Evolutionary conservation across 2,329 filamentous ascomycete genomes (phyloP).

Genomic region (Pseudopyrenochaeta lycopersici): DNA sequence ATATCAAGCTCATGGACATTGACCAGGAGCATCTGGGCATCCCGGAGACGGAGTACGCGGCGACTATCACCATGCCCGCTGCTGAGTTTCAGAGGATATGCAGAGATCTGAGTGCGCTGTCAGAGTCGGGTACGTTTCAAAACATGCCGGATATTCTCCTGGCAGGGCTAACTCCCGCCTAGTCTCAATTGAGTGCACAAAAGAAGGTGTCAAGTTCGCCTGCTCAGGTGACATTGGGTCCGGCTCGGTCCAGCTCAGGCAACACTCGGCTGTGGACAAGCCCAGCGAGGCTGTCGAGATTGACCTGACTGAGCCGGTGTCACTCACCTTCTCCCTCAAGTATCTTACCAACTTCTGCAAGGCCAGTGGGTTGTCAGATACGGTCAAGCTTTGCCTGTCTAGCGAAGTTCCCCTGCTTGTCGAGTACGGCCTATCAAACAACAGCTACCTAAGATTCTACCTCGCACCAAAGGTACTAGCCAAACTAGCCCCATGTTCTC

Average conservation of each 20-base stretch:
- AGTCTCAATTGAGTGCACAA: slow-evolving; percentile 96
- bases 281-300: slow-evolving; percentile 86
- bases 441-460: slow-evolving; percentile 95
- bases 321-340: slow-evolving; percentile 97
- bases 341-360: slow-evolving; percentile 99
- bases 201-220: slow-evolving; percentile 96
- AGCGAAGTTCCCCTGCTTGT: slow-evolving; percentile 96
- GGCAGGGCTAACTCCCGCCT: slow-evolving; percentile 28
- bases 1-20: slow-evolving; percentile 99
- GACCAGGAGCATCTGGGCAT: slow-evolving; percentile 99
- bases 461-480: slow-evolving; percentile 89
- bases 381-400: slow-evolving; percentile 92
- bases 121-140: slow-evolving; percentile 82
- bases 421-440: slow-evolving; percentile 85
- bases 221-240: slow-evolving; percentile 96
- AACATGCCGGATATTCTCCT: not conserved
- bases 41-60: slow-evolving; percentile 97
- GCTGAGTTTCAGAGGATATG: slow-evolving; percentile 94
- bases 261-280: slow-evolving; percentile 89
- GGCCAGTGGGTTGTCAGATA: slow-evolving; percentile 80
- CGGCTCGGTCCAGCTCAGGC: slow-evolving; percentile 89
- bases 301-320: slow-evolving; percentile 88
- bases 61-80: slow-evolving; percentile 88
- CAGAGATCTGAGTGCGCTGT: slow-evolving; percentile 88
- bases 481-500: not conserved